These are phyloP conservation scores for Pseudonitzschia multiseries DNA, from an alignment of 108 stramenopile genomes.

Conservation along the genomic window DNA sequence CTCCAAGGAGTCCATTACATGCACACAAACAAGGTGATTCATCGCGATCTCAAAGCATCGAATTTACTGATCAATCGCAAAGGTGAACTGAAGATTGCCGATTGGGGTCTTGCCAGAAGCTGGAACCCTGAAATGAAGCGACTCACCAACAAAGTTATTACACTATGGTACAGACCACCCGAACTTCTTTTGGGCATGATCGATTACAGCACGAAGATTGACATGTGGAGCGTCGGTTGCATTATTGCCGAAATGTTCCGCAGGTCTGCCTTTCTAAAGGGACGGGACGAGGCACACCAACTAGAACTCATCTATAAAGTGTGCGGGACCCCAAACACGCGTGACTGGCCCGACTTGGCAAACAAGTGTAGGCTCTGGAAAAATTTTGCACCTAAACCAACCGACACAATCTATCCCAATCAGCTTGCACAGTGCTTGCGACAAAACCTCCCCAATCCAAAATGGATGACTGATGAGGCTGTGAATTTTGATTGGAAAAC, in stretches of 20 bases:
- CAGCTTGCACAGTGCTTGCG: conserved; percentile 66
- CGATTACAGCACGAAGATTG: conserved; percentile 87
- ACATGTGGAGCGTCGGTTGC: conserved; percentile 98
- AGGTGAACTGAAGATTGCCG: conserved; percentile 94
- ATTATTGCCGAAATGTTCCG: conserved; percentile 96
- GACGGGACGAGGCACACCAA: conserved; percentile 72
- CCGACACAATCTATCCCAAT: conserved; percentile 49
- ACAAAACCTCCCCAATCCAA: conserved; percentile 60
- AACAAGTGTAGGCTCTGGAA: conserved; percentile 76
- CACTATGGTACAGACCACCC: conserved; percentile 96
- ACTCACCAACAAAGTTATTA: conserved; percentile 93
- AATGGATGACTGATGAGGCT: conserved; percentile 90
- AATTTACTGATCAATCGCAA: conserved; percentile 89
- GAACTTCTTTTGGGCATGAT: conserved; percentile 88
- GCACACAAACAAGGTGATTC: conserved; percentile 93
- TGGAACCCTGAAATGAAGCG: conserved; percentile 87
- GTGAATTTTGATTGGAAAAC: conserved; percentile 72
- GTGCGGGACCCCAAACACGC: conserved; percentile 70
- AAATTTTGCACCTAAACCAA: conserved; percentile 63
- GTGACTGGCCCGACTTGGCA: conserved; percentile 75
- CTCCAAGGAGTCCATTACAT: conserved; percentile 89
- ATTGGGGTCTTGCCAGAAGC: conserved; percentile 93
- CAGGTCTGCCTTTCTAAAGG: conserved; percentile 76
- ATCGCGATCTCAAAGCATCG: conserved; percentile 93
- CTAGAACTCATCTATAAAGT: conserved; percentile 80